Percentiles rank a stretch among this genome's conserved stretches.
Conservation (phyloP, 179 eudicot species). For the Heliamphora pulchella region DNA sequence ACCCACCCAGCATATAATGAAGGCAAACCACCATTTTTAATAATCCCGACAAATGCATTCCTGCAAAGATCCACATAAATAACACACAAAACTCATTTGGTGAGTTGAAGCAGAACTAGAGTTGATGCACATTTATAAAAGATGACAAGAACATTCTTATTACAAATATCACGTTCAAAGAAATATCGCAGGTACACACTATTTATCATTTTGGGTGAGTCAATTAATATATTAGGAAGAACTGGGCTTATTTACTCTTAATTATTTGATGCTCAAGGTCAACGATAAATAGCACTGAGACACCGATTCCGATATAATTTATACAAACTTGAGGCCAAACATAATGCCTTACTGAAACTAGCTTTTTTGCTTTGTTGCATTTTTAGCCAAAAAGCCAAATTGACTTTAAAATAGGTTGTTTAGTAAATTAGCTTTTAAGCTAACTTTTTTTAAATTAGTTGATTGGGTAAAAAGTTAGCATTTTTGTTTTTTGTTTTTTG, state of each 20-base stretch:
- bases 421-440: no score
- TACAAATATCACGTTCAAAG: neutral
- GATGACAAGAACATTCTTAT: neutral
- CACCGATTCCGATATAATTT: neutral
- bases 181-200: neutral
- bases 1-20: conserved; percentile 95
- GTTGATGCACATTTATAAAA: neutral
- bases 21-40: conserved; percentile 68
- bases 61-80: conserved; percentile 29
- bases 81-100: conserved; percentile 5
- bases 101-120: neutral
- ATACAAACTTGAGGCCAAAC: neutral
- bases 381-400: no score
- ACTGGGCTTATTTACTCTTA: neutral
- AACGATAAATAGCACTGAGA: neutral
- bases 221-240: neutral
- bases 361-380: no score
- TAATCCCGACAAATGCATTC: conserved; percentile 57
- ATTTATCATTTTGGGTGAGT: neutral
- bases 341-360: neutral
- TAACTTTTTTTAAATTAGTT: no score
- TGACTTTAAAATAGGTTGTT: no score
- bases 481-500: no score
- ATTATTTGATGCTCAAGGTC: no score
- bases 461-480: no score